These are phyloP conservation scores for Castanospermum australe DNA, from an alignment of 306 rosid species.

Conservation along the genomic window DNA sequence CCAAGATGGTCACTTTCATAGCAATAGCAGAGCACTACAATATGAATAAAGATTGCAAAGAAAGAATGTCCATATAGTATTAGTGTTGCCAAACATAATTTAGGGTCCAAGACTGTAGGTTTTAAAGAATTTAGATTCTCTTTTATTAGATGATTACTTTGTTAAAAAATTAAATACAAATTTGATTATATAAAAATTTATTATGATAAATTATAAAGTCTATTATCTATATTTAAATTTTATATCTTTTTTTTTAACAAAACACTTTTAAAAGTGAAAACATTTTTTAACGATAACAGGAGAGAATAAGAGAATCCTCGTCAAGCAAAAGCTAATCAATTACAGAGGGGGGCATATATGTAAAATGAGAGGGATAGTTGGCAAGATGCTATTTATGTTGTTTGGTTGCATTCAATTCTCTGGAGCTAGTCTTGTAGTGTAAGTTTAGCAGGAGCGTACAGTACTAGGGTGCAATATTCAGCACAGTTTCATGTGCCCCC, in stretches of 20 bases:
- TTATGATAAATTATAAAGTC: too few relatives aligned
- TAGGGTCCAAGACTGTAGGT: too few relatives aligned
- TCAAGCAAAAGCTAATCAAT: background rate
- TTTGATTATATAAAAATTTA: too few relatives aligned
- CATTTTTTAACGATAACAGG: too few relatives aligned
- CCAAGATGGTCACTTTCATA: background rate
- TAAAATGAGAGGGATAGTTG: constrained; percentile 16
- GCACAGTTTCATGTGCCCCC: background rate
- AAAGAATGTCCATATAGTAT: background rate
- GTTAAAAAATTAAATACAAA: too few relatives aligned
- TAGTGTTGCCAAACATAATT: background rate
- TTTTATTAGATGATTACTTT: too few relatives aligned
- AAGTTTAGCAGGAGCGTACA: constrained; percentile 23
- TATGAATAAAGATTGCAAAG: background rate
- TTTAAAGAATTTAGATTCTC: too few relatives aligned
- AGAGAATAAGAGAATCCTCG: too few relatives aligned
- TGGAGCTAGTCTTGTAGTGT: constrained; percentile 21
- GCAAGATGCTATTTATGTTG: constrained; percentile 18
- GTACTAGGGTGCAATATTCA: background rate
- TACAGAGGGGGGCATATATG: constrained; percentile 1
- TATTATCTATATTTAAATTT: too few relatives aligned
- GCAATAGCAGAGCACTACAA: background rate
- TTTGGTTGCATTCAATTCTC: constrained; percentile 36
- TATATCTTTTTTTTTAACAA: too few relatives aligned
- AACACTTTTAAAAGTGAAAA: too few relatives aligned